Conservation (phyloP, 495 filamentous ascomycete genomes). For the Aspergillus biplanus region DNA sequence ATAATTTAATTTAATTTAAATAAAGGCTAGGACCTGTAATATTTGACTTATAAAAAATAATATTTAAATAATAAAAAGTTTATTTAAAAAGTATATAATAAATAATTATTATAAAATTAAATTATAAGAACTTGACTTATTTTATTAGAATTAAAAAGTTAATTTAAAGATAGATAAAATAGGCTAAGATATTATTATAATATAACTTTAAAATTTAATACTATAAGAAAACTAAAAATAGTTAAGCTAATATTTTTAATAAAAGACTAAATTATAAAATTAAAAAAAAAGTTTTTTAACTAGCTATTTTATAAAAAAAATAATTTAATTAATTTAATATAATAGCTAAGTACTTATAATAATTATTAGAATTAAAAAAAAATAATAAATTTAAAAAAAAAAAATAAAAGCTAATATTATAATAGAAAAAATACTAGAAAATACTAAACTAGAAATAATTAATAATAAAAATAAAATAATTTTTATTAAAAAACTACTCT, state of each 20-base stretch:
- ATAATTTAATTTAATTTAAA: too few species aligned
- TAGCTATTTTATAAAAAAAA: too few species aligned
- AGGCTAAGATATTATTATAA: background rate
- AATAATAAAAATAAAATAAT: too few species aligned
- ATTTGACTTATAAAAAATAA: background rate
- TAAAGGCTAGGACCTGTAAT: too few species aligned
- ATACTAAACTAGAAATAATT: too few species aligned
- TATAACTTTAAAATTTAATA: slow-evolving; percentile 1
- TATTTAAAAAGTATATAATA: background rate
- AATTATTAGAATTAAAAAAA: too few species aligned
- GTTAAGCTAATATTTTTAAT: background rate
- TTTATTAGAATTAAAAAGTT: background rate
- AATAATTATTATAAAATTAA: background rate
- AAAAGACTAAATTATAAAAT: background rate
- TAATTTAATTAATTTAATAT: too few species aligned
- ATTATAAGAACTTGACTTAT: background rate
- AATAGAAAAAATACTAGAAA: background rate
- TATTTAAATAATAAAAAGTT: background rate
- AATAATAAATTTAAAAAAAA: background rate
- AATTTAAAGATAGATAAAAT: background rate
- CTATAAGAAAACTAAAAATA: background rate
- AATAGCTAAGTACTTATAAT: too few species aligned
- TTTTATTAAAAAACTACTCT: background rate
- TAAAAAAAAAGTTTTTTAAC: too few species aligned
- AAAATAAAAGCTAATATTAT: background rate